phyloP scores from a whole-genome alignment of 2,329 filamentous ascomycete species.

The Trichoderma koningiopsis region DNA sequence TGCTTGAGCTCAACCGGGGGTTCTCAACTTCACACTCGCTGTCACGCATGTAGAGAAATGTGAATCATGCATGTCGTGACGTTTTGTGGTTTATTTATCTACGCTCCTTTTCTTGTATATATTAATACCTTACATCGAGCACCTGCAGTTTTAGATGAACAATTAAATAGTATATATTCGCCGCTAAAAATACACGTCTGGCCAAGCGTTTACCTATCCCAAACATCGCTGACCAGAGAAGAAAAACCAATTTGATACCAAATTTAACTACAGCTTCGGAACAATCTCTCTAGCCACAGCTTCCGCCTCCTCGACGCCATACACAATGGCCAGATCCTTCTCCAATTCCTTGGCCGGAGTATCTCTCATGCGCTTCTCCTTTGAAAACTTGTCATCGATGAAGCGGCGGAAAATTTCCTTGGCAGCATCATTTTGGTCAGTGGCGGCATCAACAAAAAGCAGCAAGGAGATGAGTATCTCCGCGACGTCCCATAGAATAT shows the following conservation, averaged over 20 bases:
- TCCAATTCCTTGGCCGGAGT: constrained; percentile 35
- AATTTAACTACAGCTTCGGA: constrained; percentile 19
- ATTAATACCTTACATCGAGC: neutral
- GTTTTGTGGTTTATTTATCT: neutral
- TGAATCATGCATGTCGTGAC: neutral
- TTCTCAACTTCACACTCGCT: neutral
- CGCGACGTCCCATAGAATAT: constrained; percentile 47
- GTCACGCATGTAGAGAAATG: neutral
- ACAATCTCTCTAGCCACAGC: constrained; percentile 28
- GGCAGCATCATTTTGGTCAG: constrained; percentile 41
- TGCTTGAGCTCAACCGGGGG: neutral
- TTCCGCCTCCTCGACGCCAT: constrained; percentile 33
- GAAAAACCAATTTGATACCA: neutral
- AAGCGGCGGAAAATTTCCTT: constrained; percentile 47
- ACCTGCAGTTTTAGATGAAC: neutral
- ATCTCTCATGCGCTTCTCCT: constrained; percentile 28
- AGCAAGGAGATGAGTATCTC: constrained; percentile 49
- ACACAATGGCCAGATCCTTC: constrained; percentile 42
- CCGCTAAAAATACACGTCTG: constrained; percentile 3
- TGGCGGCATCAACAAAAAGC: constrained; percentile 45
- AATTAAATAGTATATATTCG: neutral
- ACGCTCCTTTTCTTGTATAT: constrained; percentile 7
- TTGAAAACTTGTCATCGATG: constrained; percentile 35
- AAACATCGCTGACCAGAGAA: neutral
- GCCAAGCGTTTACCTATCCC: neutral